These are phyloP conservation scores for Lipomyces chichibuensis DNA, from an alignment of 805 yeast species.

Conservation along the genomic window DNA sequence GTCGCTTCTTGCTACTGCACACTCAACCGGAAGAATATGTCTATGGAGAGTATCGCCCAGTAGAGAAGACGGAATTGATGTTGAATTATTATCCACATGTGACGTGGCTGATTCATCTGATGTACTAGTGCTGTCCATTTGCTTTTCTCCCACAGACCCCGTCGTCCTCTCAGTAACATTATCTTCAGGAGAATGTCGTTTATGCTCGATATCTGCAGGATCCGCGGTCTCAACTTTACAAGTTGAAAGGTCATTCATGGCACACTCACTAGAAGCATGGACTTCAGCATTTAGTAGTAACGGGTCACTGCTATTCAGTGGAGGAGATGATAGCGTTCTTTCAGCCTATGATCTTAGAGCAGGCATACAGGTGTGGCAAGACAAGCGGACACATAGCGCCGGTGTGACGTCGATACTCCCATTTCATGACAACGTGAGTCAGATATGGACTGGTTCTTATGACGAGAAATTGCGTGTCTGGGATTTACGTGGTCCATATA, in stretches of 20 bases:
- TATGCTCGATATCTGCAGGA: neutral
- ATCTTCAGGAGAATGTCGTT: constrained; percentile 64
- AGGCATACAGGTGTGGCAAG: constrained; percentile 38
- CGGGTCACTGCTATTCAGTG: constrained; percentile 59
- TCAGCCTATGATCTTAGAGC: constrained; percentile 46
- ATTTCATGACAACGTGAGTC: constrained; percentile 48
- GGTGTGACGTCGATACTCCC: constrained; percentile 86
- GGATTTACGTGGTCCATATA: constrained; percentile 59
- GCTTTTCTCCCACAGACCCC: constrained; percentile 53
- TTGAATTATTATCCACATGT: neutral
- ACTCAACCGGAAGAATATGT: constrained; percentile 75
- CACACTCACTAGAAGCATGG: constrained; percentile 86
- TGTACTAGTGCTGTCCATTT: constrained; percentile 55
- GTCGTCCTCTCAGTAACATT: constrained; percentile 57
- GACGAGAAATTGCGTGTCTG: constrained; percentile 75
- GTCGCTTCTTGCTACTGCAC: constrained; percentile 60
- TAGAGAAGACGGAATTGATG: neutral
- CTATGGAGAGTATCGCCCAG: constrained; percentile 57
- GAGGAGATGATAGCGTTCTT: constrained; percentile 85
- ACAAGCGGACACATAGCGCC: constrained; percentile 72
- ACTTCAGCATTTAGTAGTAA: constrained; percentile 65
- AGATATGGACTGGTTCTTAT: constrained; percentile 85
- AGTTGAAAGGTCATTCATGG: neutral
- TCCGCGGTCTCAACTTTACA: neutral
- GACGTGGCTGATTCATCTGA: constrained; percentile 15